Evolutionary conservation across 768 basidiomycete species (phyloP).

Genomic region (Xerocomellus dryophilus): DNA sequence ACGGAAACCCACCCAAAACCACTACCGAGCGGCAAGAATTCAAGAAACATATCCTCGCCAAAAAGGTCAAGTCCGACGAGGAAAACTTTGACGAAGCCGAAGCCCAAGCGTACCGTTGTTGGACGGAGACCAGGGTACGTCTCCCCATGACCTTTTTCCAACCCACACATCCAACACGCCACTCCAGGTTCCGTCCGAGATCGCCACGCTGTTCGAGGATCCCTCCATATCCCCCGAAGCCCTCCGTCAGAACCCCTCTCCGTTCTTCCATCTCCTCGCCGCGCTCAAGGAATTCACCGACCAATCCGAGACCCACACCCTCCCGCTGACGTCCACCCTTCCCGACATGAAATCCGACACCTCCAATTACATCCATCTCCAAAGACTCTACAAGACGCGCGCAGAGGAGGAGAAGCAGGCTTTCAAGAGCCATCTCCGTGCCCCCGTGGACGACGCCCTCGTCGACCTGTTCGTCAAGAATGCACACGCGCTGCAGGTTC

Average conservation of each 20-base stretch:
- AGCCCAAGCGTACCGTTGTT: slow-evolving; percentile 80
- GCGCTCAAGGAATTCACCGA: slow-evolving; percentile 66
- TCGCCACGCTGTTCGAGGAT: slow-evolving; percentile 61
- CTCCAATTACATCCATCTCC: slow-evolving; percentile 74
- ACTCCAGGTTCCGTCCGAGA: slow-evolving; percentile 62
- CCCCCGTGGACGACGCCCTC: slow-evolving; percentile 47
- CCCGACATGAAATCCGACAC: slow-evolving; percentile 98
- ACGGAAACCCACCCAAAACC: slow-evolving; percentile 51
- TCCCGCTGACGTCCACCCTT: slow-evolving; percentile 82
- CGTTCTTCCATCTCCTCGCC: slow-evolving; percentile 77
- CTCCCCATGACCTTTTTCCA: too few species aligned
- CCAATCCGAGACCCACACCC: slow-evolving; percentile 51
- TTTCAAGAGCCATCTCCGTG: slow-evolving; percentile 49
- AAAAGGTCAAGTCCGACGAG: slow-evolving; percentile 78
- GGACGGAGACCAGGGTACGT: slow-evolving; percentile 52
- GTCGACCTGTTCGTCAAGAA: slow-evolving; percentile 80
- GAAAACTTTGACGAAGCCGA: slow-evolving; percentile 98
- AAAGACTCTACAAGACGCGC: slow-evolving; percentile 77
- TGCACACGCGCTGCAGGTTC: slow-evolving; percentile 64
- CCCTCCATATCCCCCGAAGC: slow-evolving; percentile 44
- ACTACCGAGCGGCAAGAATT: slow-evolving; percentile 72
- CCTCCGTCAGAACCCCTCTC: slow-evolving; percentile 45
- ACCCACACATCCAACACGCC: not conserved
- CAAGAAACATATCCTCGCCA: slow-evolving; percentile 59
- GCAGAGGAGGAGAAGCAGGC: slow-evolving; percentile 65